phyloP scores from a whole-genome alignment of 768 basidiomycete genomes.

The Hygrocybe coccinea region DNA sequence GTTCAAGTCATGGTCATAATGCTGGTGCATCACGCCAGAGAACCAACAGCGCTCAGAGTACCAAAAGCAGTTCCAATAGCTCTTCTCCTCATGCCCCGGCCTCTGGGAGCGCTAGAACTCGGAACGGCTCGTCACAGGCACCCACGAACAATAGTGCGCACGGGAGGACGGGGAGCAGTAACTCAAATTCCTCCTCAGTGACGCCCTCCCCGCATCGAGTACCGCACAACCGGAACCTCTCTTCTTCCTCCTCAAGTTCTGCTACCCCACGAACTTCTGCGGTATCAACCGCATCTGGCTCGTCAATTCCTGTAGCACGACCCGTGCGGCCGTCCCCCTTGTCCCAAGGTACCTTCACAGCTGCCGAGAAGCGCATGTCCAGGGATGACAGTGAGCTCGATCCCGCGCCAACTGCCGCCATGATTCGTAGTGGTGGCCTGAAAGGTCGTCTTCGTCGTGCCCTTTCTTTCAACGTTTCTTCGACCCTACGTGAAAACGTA shows the following conservation, averaged over 20 bases:
- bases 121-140: constrained; percentile 31
- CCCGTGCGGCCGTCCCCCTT: constrained; percentile 60
- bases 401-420: constrained; percentile 32
- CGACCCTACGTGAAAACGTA: constrained; percentile 55
- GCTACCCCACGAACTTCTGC: constrained; percentile 36
- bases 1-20: constrained; percentile 33
- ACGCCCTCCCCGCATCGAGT: constrained; percentile 28
- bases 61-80: constrained; percentile 38
- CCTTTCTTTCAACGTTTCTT: constrained; percentile 57
- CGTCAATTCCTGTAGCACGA: constrained; percentile 29
- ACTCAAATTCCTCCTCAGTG: constrained; percentile 17
- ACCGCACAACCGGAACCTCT: constrained; percentile 41
- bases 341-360: constrained; percentile 59
- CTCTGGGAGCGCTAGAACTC: constrained; percentile 32
- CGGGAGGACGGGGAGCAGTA: constrained; percentile 6
- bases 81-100: constrained; percentile 9
- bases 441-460: constrained; percentile 75
- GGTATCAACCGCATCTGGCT: constrained; percentile 31
- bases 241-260: constrained; percentile 48
- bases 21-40: constrained; percentile 43
- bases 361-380: constrained; percentile 71
- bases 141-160: constrained; percentile 15
- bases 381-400: constrained; percentile 70
- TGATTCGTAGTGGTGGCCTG: constrained; percentile 60
- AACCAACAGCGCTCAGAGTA: constrained; percentile 68